Percentiles rank a stretch among this genome's conserved stretches.
phyloP scores from a whole-genome alignment of 306 rosid genomes.

The Acacia acuminata region DNA sequence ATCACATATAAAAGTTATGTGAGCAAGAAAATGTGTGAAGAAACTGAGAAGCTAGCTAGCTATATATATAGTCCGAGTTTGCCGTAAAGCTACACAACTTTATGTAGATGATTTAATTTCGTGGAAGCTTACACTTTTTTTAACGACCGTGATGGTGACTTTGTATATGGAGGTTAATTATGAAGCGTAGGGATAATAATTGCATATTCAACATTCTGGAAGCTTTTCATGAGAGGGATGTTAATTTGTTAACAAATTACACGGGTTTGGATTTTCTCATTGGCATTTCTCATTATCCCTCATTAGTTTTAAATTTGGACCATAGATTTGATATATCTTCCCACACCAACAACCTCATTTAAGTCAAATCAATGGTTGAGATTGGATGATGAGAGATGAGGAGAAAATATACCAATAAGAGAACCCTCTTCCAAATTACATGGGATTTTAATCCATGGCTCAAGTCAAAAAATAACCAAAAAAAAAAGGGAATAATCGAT shows the following conservation, averaged over 20 bases:
- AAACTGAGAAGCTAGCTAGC: background rate
- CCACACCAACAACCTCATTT: too few species aligned
- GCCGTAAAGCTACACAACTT: background rate
- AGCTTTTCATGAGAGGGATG: background rate
- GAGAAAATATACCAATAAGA: too few species aligned
- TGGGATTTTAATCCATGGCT: background rate
- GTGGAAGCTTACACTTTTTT: background rate
- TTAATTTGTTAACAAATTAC: too few species aligned
- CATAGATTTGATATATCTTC: too few species aligned
- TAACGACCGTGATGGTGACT: background rate
- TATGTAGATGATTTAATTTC: background rate
- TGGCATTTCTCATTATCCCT: too few species aligned
- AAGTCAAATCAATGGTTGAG: too few species aligned
- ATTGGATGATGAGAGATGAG: too few species aligned
- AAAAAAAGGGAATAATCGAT: background rate
- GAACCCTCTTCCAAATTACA: too few species aligned
- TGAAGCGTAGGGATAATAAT: background rate
- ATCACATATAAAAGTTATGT: background rate
- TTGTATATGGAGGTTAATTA: background rate
- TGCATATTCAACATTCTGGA: background rate
- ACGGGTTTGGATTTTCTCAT: too few species aligned
- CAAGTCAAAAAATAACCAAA: background rate
- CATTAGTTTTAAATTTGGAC: too few species aligned
- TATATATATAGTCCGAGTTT: background rate
- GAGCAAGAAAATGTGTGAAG: background rate